Base-by-base conservation (phyloP, 371 early-diverging fungal species). In the Mucor piriformis region DNA sequence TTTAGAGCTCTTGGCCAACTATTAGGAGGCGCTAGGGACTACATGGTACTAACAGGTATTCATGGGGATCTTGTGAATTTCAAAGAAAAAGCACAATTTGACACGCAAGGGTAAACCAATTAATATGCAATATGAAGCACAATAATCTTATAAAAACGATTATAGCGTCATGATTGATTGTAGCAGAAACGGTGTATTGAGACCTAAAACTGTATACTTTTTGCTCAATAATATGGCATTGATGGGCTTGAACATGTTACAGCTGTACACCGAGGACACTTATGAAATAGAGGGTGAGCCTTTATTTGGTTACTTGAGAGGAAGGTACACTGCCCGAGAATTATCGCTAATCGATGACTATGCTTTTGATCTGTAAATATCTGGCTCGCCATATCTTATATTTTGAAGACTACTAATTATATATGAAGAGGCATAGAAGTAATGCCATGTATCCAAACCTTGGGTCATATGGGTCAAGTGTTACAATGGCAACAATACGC, bases 221-320 rank as follows among this genome's bases (percentile, higher is more conserved):
- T 57, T 92, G 59, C 68, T 93, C 43, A 84, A 90, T 32, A 74
- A 79, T 46, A 85, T 87, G 77, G 91, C 94, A 6, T 65, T 94
- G 35, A 83, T 92, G 83, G 95, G 95, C 1, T 72, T 91, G 63
- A 91, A 87, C 64, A 91, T 91, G 82, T 71, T 95, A 34, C 92
- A 92, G 72, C 73, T 95, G 40, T 95, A 95, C 67, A 94, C 94
- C 1, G 95, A 95, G 58, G 95, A 94, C 61, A 94, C 95, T 0
- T 94, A 82, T 67, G 78, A 83, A 69, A 85, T 87, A 38, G 83
- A 83, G 21, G 88, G 83, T 23, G 93, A 94, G 60, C 93, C 93
- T 8, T 88, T 92, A 38, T 94, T 94, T 69, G 95, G 95, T 2
- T 94, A 93, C 63, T 62, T 91, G 43, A 79, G 95, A 57, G 90